phyloP scores from a whole-genome alignment of 345 rosid species.

The Physaria fendleri region DNA sequence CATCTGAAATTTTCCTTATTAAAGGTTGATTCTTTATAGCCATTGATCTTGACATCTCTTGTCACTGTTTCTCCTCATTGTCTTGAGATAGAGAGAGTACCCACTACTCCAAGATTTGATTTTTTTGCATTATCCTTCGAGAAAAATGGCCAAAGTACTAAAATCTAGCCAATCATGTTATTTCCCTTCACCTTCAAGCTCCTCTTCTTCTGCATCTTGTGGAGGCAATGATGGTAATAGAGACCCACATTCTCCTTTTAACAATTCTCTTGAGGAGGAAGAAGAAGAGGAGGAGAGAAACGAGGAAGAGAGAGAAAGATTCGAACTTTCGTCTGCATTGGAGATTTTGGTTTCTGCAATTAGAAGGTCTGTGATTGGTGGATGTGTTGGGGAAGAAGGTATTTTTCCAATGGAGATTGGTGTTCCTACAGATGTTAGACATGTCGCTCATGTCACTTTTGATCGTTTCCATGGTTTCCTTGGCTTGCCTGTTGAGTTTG shows the following conservation, averaged over 20 bases:
- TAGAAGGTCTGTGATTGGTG: constrained; percentile 71
- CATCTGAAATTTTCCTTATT: neutral
- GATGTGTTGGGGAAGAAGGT: constrained; percentile 46
- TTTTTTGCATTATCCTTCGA: constrained; percentile 23
- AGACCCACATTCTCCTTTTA: constrained; percentile 37
- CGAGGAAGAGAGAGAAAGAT: constrained; percentile 29
- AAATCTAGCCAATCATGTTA: constrained; percentile 66
- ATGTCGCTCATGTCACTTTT: constrained; percentile 98
- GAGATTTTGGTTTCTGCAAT: constrained; percentile 59
- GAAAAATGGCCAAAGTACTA: constrained; percentile 64
- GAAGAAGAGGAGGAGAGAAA: constrained; percentile 22
- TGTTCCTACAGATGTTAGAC: constrained; percentile 85
- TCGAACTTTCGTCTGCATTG: constrained; percentile 43
- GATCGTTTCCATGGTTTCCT: constrained; percentile 97
- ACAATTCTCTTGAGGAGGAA: constrained; percentile 27
- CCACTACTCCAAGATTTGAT: constrained; percentile 28
- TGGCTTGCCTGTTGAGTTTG: constrained; percentile 97
- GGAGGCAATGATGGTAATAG: constrained; percentile 41
- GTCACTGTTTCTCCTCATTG: neutral
- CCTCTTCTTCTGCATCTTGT: constrained; percentile 55
- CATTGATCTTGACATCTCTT: constrained; percentile 28
- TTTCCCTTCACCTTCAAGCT: constrained; percentile 91
- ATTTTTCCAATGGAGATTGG: constrained; percentile 92
- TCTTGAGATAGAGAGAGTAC: neutral
- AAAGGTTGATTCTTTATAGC: constrained; percentile 39